phyloP scores from a whole-genome alignment of 1,284 basidiomycete species.

The Tausonia pullulans region DNA sequence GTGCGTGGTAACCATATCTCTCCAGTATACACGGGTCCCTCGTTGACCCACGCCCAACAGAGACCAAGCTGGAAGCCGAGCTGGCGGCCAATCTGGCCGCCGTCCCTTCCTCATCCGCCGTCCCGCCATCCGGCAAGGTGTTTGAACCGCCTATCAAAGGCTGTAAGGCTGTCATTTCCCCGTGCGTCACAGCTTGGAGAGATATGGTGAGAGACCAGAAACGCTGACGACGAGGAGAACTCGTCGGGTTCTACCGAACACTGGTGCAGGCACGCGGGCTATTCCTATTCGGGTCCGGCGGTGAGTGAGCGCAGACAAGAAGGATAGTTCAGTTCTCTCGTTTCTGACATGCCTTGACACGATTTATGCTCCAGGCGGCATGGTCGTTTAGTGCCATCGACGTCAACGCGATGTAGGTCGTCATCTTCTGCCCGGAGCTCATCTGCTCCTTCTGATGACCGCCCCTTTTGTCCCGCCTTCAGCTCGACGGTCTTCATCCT shows the following conservation, averaged over 20 bases:
- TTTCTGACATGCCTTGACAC: background rate
- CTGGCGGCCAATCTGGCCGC: slow-evolving; percentile 52
- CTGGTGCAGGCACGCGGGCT: slow-evolving; percentile 74
- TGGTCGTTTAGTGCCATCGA: slow-evolving; percentile 92
- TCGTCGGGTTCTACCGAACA: slow-evolving; percentile 4
- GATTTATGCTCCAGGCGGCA: slow-evolving; percentile 46
- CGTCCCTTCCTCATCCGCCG: slow-evolving; percentile 36
- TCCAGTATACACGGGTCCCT: slow-evolving; percentile 3
- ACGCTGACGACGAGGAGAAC: background rate
- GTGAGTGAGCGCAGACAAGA: background rate
- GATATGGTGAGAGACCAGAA: background rate
- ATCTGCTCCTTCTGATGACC: background rate
- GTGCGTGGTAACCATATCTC: slow-evolving; percentile 37
- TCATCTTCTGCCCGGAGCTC: slow-evolving; percentile 3
- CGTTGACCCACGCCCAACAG: slow-evolving; percentile 35
- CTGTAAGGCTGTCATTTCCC: slow-evolving; percentile 90
- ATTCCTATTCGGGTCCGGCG: slow-evolving; percentile 82
- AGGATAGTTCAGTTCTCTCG: background rate
- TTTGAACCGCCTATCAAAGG: slow-evolving; percentile 55
- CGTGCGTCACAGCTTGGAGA: slow-evolving; percentile 45
- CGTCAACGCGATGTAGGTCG: slow-evolving; percentile 58
- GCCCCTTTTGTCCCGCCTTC: slow-evolving; percentile 16
- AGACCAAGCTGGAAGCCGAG: slow-evolving; percentile 46
- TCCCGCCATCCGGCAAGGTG: slow-evolving; percentile 37
- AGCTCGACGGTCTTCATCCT: slow-evolving; percentile 89